A percentile compares a stretch with the other conserved stretches of the same genome.
Conservation (phyloP, 352 stramenopile genomes). For the Phytophthora sojae region DNA sequence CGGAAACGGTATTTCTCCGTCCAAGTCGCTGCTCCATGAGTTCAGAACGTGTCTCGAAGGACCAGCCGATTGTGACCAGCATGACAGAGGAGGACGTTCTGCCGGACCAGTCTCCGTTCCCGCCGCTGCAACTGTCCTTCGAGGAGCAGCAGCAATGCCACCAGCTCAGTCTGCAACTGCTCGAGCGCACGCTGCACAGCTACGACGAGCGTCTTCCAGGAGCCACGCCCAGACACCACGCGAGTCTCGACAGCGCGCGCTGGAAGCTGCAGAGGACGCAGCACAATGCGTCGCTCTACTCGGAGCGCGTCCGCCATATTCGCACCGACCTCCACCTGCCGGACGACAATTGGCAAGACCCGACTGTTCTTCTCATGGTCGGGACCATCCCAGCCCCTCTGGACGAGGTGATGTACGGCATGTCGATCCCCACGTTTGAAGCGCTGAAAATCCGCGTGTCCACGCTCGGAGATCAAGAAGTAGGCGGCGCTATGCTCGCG, state of each 20-base stretch:
- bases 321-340: conserved; percentile 38
- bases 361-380: conserved; percentile 46
- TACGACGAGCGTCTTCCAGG: conserved; percentile 44
- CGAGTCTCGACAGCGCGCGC: conserved; percentile 38
- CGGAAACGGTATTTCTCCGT: not conserved
- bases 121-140: conserved; percentile 34
- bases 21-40: conserved; percentile 6
- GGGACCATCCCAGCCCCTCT: conserved; percentile 52
- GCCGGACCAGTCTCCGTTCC: conserved; percentile 41
- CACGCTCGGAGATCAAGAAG: conserved; percentile 33
- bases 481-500: conserved; percentile 59
- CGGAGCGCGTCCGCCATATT: conserved; percentile 35
- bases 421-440: conserved; percentile 50
- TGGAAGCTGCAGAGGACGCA: conserved; percentile 51
- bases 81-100: conserved; percentile 34
- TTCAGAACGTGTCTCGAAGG: conserved; percentile 26
- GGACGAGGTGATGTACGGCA: conserved; percentile 73
- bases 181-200: conserved; percentile 46
- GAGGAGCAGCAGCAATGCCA: conserved; percentile 46
- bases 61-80: not conserved
- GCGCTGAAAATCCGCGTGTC: conserved; percentile 43
- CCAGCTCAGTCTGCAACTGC: conserved; percentile 41
- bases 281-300: conserved; percentile 43
- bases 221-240: conserved; percentile 29
- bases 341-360: conserved; percentile 40